Evolutionary conservation across 495 filamentous ascomycete genomes (phyloP).

Genomic region (Darksidea phi): DNA sequence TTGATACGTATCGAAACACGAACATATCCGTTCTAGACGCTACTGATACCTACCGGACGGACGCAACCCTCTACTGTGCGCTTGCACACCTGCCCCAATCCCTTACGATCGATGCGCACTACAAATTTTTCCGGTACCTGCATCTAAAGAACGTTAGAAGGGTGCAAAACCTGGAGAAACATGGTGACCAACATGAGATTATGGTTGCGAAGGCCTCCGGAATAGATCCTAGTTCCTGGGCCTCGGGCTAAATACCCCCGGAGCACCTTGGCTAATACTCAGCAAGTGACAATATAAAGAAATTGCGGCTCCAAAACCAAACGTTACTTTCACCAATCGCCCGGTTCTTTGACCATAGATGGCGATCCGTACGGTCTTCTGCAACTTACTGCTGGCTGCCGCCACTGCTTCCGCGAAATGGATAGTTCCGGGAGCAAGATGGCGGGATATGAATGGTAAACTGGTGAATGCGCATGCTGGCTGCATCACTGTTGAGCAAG

Average conservation of each 20-base stretch:
- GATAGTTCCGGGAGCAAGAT: slow-evolving; percentile 50
- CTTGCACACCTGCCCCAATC: neutral
- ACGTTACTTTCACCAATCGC: neutral
- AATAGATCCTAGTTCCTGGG: neutral
- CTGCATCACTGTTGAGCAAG: slow-evolving; percentile 39
- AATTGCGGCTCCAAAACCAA: neutral
- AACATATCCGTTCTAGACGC: too few relatives aligned
- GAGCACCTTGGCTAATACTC: neutral
- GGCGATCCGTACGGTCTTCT: neutral
- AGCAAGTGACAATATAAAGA: neutral
- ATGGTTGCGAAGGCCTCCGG: neutral
- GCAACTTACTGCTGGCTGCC: neutral
- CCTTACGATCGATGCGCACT: neutral
- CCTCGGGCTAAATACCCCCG: neutral
- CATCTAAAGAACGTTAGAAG: neutral
- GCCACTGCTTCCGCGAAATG: slow-evolving; percentile 40
- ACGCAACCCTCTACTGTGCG: neutral
- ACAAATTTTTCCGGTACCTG: neutral
- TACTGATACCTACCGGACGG: too few relatives aligned
- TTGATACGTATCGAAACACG: neutral
- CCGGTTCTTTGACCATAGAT: neutral
- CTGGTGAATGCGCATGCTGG: slow-evolving; percentile 50
- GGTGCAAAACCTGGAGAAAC: neutral
- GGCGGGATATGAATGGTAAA: slow-evolving; percentile 46
- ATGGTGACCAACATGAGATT: neutral